Evolutionary conservation across 2,329 filamentous ascomycete species (phyloP).

Genomic region (Sclerotinia spermophila): DNA sequence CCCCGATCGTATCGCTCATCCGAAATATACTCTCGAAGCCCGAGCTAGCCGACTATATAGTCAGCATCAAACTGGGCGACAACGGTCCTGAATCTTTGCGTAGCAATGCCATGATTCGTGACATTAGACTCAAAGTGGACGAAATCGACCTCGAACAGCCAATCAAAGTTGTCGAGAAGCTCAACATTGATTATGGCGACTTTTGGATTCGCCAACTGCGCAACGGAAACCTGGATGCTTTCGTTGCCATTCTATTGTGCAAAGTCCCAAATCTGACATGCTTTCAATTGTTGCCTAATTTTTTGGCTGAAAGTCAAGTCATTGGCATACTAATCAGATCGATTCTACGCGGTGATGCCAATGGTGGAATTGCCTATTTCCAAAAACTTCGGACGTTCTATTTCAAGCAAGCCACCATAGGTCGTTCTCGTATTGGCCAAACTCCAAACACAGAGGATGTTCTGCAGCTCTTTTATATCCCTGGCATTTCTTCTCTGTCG

Average conservation of each 20-base stretch:
- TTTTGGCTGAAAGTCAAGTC: background rate
- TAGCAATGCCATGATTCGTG: background rate
- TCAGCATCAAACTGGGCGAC: background rate
- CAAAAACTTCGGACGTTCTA: background rate
- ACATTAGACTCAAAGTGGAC: background rate
- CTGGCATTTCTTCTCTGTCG: background rate
- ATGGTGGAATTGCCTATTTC: background rate
- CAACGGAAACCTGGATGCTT: background rate
- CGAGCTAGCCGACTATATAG: background rate
- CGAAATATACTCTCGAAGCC: background rate
- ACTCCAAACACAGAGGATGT: too few relatives aligned
- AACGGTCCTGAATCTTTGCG: too few relatives aligned
- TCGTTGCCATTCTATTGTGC: background rate
- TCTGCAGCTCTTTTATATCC: background rate
- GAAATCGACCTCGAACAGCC: background rate
- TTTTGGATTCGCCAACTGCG: background rate
- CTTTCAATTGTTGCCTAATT: background rate
- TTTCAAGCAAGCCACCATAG: background rate
- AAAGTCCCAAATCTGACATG: background rate
- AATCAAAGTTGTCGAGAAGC: background rate
- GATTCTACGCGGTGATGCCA: background rate
- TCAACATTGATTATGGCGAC: background rate
- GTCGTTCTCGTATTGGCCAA: background rate
- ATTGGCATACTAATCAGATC: background rate
- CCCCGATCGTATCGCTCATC: background rate